Conservation (phyloP, 805 yeast species). For the Metschnikowia koreensis region DNA sequence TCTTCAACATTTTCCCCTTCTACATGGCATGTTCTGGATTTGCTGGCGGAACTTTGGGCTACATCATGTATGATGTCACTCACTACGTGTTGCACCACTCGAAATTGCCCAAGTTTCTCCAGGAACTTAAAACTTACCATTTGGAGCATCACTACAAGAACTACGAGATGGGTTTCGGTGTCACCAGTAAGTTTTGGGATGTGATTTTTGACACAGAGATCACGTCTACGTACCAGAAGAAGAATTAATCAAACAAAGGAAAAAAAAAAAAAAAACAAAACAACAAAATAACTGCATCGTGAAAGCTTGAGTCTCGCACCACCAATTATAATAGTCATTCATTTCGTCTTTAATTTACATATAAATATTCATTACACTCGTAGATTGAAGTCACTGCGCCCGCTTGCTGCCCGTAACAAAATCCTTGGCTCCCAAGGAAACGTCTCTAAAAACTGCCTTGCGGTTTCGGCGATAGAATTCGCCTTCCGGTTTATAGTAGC, state of each 20-base stretch:
- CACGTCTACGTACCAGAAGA: constrained; percentile 48
- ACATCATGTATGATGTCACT: constrained; percentile 86
- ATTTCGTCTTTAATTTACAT: too few relatives aligned
- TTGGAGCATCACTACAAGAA: constrained; percentile 97
- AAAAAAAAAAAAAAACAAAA: too few relatives aligned
- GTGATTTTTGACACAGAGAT: constrained; percentile 81
- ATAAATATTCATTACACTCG: too few relatives aligned
- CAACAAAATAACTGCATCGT: too few relatives aligned
- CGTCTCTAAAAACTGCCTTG: neutral
- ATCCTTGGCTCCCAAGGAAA: constrained; percentile 1
- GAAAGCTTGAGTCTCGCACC: too few relatives aligned
- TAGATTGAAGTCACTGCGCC: too few relatives aligned
- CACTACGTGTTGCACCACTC: constrained; percentile 94
- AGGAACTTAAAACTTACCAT: constrained; percentile 82
- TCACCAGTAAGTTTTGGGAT: constrained; percentile 93
- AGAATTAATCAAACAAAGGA: constrained; percentile 19
- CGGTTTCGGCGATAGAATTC: neutral
- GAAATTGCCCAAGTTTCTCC: constrained; percentile 71
- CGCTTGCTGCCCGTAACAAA: neutral
- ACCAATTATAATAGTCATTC: too few relatives aligned
- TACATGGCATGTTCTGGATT: constrained; percentile 87
- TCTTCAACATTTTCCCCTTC: constrained; percentile 74
- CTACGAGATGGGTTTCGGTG: constrained; percentile 96
- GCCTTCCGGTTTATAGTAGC: constrained; percentile 1
- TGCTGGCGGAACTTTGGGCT: constrained; percentile 95